phyloP scores from a whole-genome alignment of 768 basidiomycete genomes.

The Termitomyces sp. region DNA sequence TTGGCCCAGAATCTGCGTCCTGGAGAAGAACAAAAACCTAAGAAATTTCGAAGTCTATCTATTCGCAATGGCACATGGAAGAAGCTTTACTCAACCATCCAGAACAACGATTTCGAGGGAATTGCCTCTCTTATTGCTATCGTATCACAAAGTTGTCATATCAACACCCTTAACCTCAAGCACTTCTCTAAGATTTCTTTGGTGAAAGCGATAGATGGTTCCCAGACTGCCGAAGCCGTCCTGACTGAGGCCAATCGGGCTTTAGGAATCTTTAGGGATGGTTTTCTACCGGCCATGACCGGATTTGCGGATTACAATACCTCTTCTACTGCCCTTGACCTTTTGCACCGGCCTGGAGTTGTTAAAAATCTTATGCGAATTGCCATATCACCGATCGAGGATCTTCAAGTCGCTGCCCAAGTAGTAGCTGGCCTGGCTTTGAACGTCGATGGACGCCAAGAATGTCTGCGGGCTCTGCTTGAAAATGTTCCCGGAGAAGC shows the following conservation, averaged over 20 bases:
- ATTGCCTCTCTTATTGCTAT: conserved; percentile 55
- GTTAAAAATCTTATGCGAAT: conserved; percentile 60
- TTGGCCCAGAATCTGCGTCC: conserved; percentile 20
- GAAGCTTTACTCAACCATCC: conserved; percentile 55
- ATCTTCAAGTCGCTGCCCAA: conserved; percentile 72
- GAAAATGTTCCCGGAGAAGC: conserved; percentile 60
- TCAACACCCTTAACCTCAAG: conserved; percentile 55
- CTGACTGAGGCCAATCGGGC: conserved; percentile 61
- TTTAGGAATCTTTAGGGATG: conserved; percentile 52
- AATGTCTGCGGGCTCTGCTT: conserved; percentile 82
- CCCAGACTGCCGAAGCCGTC: conserved; percentile 21
- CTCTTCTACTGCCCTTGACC: conserved; percentile 43
- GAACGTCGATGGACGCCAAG: conserved; percentile 84
- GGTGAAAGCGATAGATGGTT: conserved; percentile 21
- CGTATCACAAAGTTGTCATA: conserved; percentile 57
- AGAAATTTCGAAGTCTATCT: conserved; percentile 28
- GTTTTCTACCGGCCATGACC: conserved; percentile 60
- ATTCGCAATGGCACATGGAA: conserved; percentile 67
- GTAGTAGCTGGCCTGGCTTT: conserved; percentile 81
- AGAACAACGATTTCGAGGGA: conserved; percentile 54
- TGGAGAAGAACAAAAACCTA: not conserved
- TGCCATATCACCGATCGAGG: conserved; percentile 79
- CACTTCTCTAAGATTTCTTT: conserved; percentile 41
- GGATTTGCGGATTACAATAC: conserved; percentile 61
- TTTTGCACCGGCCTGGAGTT: conserved; percentile 55